Evolutionary conservation across 371 early-diverging fungal genomes (phyloP), one percentile per base, ranked within the genome.

Genomic region (Mortierella sp.): DNA sequence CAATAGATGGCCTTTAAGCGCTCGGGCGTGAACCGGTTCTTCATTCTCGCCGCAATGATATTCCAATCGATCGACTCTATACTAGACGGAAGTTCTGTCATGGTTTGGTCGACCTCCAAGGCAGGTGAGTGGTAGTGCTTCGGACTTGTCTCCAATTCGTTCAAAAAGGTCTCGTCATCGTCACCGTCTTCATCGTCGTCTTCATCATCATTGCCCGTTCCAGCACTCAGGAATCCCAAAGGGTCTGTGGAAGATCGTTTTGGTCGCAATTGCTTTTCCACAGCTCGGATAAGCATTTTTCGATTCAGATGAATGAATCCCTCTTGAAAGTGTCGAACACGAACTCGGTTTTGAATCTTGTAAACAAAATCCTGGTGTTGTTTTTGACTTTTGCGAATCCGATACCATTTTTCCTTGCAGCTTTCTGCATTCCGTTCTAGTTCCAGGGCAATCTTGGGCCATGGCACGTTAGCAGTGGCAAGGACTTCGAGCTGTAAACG

Each of bases 321-420:
- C 44, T 63, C 66, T 48, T 63, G 56, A 60, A 47, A 59, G 2
- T 72, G 64, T 2, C 60, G 62, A 9, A 14, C 60, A 64, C 73
- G 66, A n/a, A 52, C 66, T 0, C 53, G 63, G 12, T 50, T 26
- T 26, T 57, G 65, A 9, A 65, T 19, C 19, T 67, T 66, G 37
- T 58, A 55, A 7, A 63, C 64, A 6, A 43, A 19, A 1, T 48
- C 66, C 37, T 16, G 58, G 23, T 47, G 52, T 14, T 69, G 56
- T 16, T 50, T 1, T 2, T 51, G 62, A 16, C 46, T 47, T 29
- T 57, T 57, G 37, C 55, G 64, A 0, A 72, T 72, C 52, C 69
- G 57, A n/a, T 51, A 44, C 66, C 70, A 79, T 25, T 79, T 79
- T 19, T 73, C 73, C 45, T 69, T 72, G 43, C 80, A 79, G 25